Evolutionary conservation across 2,329 filamentous ascomycete species (phyloP), one percentile per base, ranked within the genome.

Genomic region (Thielaviopsis punctulata): DNA sequence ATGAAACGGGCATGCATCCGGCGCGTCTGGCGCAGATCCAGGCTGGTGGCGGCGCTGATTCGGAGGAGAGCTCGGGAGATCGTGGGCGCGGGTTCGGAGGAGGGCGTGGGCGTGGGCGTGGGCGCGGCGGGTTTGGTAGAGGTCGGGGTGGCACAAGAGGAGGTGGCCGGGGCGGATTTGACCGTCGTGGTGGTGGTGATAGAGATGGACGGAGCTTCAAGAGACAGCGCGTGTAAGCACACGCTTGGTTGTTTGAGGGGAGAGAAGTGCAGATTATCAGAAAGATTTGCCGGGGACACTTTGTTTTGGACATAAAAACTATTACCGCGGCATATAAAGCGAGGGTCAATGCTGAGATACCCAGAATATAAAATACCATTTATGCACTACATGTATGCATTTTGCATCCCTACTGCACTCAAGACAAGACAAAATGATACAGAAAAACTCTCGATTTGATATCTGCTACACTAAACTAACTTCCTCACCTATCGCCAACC

Each of bases 1-100:
- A 39, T 12, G 56, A 61, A 55, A 57, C 59, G 57, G 59, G 62
- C 53, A 69, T 78, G 45, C 75, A 78, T 57, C 75, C 75, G 3
- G 77, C 73, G 57, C 69, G 75, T 24, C 62, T 71, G 53, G 70
- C 57, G 10, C 58, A 57, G 57, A 61, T 64, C 24, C 39, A 39
- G 44, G 44, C 15, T 19, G 52, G 52, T 12, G 49, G 52, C 8
- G 52, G 36, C 1, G 4, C 36, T 21, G 48, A 48, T 15, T 12
- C 13, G 2, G 30, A 36, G 10, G 30, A 36, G 6, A 5, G 25
- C 25, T 10, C 5, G 12, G 30, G 49, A 12, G 25, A 49, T 2
- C 52, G 51, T 15, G 52, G 55, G 1, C 33, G 46, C n/a, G 46
- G 54, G 12, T 44, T 47, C 12, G 43, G 48, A n/a, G n/a, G n/a